Evolutionary conservation across 2,329 filamentous ascomycete species (phyloP).

Genomic region (Leptographium flavum): DNA sequence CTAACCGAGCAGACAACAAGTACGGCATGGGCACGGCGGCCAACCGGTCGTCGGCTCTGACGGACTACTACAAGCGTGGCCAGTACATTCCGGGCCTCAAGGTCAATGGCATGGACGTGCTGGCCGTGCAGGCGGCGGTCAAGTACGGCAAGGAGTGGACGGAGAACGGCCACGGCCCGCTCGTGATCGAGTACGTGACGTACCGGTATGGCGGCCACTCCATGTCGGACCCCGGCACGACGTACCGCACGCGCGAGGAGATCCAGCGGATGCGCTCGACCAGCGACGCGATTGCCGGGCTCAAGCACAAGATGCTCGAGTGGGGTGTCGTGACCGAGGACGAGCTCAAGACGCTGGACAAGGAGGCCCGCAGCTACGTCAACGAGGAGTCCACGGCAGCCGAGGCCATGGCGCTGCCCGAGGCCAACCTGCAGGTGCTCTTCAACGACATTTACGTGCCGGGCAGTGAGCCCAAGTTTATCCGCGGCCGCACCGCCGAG

Average conservation of each 20-base stretch:
- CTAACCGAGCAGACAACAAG: conserved; percentile 72
- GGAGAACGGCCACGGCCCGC: conserved; percentile 68
- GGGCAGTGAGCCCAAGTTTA: conserved; percentile 75
- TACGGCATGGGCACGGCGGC: conserved; percentile 99
- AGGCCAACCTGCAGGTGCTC: conserved; percentile 66
- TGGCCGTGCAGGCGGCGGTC: conserved; percentile 93
- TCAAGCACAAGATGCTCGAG: conserved; percentile 96
- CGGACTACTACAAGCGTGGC: conserved; percentile 99
- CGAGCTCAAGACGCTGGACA: conserved; percentile 91
- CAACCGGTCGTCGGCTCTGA: conserved; percentile 83
- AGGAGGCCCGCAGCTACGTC: conserved; percentile 74
- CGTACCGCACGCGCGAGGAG: conserved; percentile 97
- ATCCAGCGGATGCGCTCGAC: conserved; percentile 99
- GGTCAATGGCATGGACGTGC: conserved; percentile 98
- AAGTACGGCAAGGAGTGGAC: conserved; percentile 88
- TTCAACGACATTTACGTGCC: conserved; percentile 94
- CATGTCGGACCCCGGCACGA: conserved; percentile 99
- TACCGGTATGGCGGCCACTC: conserved; percentile 99
- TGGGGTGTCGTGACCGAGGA: conserved; percentile 87
- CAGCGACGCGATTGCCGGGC: conserved; percentile 92
- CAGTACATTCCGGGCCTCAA: conserved; percentile 99
- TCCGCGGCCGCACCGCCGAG: conserved; percentile 75
- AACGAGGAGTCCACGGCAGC: conserved; percentile 82
- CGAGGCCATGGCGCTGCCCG: conserved; percentile 74
- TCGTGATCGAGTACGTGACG: conserved; percentile 97